Evolutionary conservation across 2,329 filamentous ascomycete genomes (phyloP).

Genomic region (Xylaria sp.): DNA sequence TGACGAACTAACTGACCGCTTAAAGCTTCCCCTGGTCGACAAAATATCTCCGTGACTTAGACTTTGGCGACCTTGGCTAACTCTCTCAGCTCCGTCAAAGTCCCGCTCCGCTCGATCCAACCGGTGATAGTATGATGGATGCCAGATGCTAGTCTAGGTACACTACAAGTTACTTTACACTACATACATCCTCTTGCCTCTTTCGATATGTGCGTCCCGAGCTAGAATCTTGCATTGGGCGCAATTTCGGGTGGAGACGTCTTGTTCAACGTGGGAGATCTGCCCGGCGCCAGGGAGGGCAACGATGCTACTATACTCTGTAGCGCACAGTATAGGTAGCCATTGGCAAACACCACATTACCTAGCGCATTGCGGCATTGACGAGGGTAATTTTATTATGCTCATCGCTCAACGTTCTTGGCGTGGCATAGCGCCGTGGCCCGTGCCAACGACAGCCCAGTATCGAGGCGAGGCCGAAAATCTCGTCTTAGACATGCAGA

Average conservation of each 20-base stretch:
- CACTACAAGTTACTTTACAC: background rate
- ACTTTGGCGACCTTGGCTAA: background rate
- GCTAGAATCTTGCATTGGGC: slow-evolving; percentile 29
- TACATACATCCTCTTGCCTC: slow-evolving; percentile 20
- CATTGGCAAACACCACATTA: background rate
- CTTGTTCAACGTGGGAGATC: slow-evolving; percentile 30
- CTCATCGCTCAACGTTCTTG: slow-evolving; percentile 34
- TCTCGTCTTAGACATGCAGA: slow-evolving; percentile 19
- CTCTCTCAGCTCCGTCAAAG: slow-evolving; percentile 2
- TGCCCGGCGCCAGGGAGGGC: slow-evolving; percentile 13
- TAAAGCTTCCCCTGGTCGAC: slow-evolving; percentile 7
- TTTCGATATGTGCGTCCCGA: slow-evolving; percentile 15
- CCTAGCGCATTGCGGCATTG: slow-evolving; percentile 47
- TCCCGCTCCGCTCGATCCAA: background rate
- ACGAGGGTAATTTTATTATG: slow-evolving; percentile 46
- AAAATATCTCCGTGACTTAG: slow-evolving; percentile 8
- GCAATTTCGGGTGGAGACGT: slow-evolving; percentile 35
- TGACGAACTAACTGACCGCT: slow-evolving; percentile 5
- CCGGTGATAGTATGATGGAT: background rate
- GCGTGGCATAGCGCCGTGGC: slow-evolving; percentile 32
- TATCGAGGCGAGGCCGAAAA: slow-evolving; percentile 34
- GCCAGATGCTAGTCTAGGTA: background rate
- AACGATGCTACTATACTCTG: slow-evolving; percentile 1
- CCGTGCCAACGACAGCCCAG: slow-evolving; percentile 35
- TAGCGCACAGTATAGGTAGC: background rate